A percentile compares a stretch with the other conserved stretches of the same genome.
Conservation (phyloP, 768 basidiomycete genomes). For the Filobasidium wieringae region DNA sequence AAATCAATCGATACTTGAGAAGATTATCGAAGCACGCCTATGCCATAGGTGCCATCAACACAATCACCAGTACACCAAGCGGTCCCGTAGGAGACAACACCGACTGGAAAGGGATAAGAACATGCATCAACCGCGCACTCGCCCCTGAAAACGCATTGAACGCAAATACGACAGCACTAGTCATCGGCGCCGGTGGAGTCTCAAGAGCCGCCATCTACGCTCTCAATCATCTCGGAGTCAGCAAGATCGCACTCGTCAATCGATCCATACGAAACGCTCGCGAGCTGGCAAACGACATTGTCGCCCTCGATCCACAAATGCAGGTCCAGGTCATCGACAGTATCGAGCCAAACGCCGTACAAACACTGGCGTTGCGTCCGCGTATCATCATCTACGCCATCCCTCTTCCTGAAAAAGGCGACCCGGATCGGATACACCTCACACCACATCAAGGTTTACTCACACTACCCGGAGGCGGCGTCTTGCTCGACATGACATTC, state of each 20-base stretch:
- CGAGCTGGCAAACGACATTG: slow-evolving; percentile 2
- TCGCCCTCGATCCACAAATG: slow-evolving; percentile 4
- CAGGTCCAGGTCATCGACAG: not conserved
- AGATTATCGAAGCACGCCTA: slow-evolving; percentile 65
- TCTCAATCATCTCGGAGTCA: slow-evolving; percentile 55
- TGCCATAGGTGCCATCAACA: slow-evolving; percentile 89
- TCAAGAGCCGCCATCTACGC: slow-evolving; percentile 90
- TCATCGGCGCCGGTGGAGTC: slow-evolving; percentile 92
- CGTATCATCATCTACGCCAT: slow-evolving; percentile 13
- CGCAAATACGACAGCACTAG: slow-evolving; percentile 50
- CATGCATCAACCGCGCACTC: slow-evolving; percentile 22
- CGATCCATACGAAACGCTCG: slow-evolving; percentile 63
- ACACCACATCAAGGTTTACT: not conserved
- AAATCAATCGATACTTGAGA: slow-evolving; percentile 72
- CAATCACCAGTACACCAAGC: slow-evolving; percentile 49
- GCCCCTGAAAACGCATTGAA: slow-evolving; percentile 35
- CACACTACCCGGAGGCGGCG: slow-evolving; percentile 34
- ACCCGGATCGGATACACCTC: not conserved
- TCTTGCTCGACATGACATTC: slow-evolving; percentile 84
- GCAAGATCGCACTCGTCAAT: slow-evolving; percentile 73
- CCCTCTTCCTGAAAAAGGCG: not conserved
- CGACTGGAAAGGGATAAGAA: slow-evolving; percentile 80
- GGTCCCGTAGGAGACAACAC: slow-evolving; percentile 81
- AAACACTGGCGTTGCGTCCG: not conserved
- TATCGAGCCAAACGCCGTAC: not conserved